Base-by-base conservation (phyloP, 163 green algal genomes). In the Botryococcus braunii region DNA sequence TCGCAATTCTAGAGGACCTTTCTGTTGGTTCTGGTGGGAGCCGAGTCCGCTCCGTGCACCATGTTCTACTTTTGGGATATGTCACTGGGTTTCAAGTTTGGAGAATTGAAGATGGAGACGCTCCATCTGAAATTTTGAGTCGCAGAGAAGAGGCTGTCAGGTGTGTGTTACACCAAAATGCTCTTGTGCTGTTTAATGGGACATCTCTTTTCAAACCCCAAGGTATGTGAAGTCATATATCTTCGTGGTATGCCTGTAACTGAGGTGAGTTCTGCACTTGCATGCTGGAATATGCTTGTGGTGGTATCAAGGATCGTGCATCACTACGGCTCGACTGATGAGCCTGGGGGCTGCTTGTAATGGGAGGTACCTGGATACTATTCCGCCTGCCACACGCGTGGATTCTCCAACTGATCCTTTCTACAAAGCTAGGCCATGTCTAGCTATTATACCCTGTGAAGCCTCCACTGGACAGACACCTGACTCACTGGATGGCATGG, bases 41-140 rank as follows among this genome's bases (percentile, higher is more conserved):
- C 62, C 27, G 23, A 32, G n/a, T 57, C 7, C 8, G 23, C 25
- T 27, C 50, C 32, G 32, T 17, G 13, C 29, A 52, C 5, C 23
- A 4, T 2, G 72, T 79, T 23, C 65, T 82, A 29, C 60, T 85
- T 38, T 38, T 85, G 8, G 79, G 65, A 1, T 78, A 81, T 46
- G 65, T 66, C 3, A 76, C 62, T 17, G 79, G 79, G n/a, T 85
- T 85, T 25, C 79, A 84, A 59, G 55, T 80, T 9, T 74, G 77
- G 68, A 50, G 27, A n/a, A n/a, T n/a, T n/a, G n/a, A n/a, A n/a
- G n/a, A n/a, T n/a, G n/a, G n/a, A n/a, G n/a, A 52, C 43, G 43
- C 43, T 27, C 13, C 43, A 27, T 13, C 43, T 52, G 43, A 52
- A 52, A 17, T 17, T 52, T 13, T 52, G 43, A 13, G 13, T 52